These are phyloP conservation scores for Pilasporangium apinafurcum DNA, from an alignment of 352 stramenopile genomes.

Conservation along the genomic window DNA sequence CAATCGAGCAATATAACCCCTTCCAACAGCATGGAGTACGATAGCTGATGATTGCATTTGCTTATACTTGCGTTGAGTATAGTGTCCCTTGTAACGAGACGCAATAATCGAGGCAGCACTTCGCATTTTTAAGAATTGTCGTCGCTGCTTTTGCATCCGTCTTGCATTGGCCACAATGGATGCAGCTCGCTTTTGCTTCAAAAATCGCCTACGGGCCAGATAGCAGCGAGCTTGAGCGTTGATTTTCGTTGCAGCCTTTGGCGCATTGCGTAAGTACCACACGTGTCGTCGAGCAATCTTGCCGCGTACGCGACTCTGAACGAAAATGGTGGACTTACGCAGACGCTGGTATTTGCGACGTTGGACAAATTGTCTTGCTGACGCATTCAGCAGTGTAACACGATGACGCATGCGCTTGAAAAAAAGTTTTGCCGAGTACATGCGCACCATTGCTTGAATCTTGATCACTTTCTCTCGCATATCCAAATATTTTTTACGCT, in stretches of 20 bases:
- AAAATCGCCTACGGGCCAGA: conserved; percentile 58
- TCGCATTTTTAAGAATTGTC: conserved; percentile 59
- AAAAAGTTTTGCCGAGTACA: conserved; percentile 50
- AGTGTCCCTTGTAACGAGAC: conserved; percentile 70
- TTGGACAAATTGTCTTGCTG: conserved; percentile 68
- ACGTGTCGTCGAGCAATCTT: conserved; percentile 64
- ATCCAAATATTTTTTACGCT: conserved; percentile 60
- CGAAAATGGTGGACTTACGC: conserved; percentile 56
- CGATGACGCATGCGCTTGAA: conserved; percentile 48
- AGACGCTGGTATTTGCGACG: conserved; percentile 61
- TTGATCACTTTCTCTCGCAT: conserved; percentile 53
- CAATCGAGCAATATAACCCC: conserved; percentile 71
- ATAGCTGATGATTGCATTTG: conserved; percentile 73
- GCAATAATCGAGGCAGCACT: conserved; percentile 60
- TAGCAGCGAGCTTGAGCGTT: conserved; percentile 65
- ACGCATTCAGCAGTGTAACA: conserved; percentile 62
- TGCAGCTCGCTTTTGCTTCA: conserved; percentile 60
- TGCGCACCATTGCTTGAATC: conserved; percentile 63
- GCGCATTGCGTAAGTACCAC: conserved; percentile 68
- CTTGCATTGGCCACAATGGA: conserved; percentile 65
- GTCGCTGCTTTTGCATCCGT: conserved; percentile 59
- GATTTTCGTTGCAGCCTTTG: conserved; percentile 74
- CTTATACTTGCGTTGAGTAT: conserved; percentile 45
- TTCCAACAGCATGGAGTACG: conserved; percentile 65
- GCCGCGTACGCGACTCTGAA: conserved; percentile 67